Percentiles rank a stretch among this genome's conserved stretches.
These are phyloP conservation scores for Haberlea rhodopensis DNA, from an alignment of 257 asterid species.

Conservation along the genomic window DNA sequence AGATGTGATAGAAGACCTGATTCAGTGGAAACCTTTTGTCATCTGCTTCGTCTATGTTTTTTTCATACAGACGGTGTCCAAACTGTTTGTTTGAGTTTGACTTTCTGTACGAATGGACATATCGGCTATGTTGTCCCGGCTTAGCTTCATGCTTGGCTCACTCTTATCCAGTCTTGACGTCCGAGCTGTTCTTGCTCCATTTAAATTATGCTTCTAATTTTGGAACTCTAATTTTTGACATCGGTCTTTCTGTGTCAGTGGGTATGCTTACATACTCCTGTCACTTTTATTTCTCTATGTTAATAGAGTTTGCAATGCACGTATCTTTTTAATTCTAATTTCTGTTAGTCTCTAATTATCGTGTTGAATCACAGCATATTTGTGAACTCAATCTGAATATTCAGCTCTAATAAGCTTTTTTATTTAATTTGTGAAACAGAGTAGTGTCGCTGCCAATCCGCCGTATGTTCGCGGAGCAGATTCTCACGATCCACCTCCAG, in stretches of 20 bases:
- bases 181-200: not conserved
- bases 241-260: not conserved
- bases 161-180: not conserved
- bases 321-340: not conserved
- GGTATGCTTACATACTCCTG: not conserved
- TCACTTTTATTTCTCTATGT: not conserved
- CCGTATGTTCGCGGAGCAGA: slow-evolving; percentile 35
- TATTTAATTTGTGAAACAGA: slow-evolving; percentile 34
- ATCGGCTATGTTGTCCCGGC: not conserved
- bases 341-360: not conserved
- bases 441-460: slow-evolving; percentile 22
- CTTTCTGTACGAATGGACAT: not conserved
- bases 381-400: not conserved
- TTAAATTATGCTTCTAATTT: not conserved
- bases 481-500: slow-evolving; percentile 26
- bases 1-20: not conserved
- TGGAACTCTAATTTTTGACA: not conserved
- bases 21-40: no score
- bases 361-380: not conserved
- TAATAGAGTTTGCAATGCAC: not conserved
- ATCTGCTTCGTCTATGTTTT: not conserved
- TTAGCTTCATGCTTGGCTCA: not conserved
- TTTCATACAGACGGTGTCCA: not conserved
- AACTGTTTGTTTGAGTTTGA: not conserved
- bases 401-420: not conserved